Evolutionary conservation across 192 early-diverging fungal species (phyloP), one percentile per base, ranked within the genome.

Genomic region (Podila epicladia): DNA sequence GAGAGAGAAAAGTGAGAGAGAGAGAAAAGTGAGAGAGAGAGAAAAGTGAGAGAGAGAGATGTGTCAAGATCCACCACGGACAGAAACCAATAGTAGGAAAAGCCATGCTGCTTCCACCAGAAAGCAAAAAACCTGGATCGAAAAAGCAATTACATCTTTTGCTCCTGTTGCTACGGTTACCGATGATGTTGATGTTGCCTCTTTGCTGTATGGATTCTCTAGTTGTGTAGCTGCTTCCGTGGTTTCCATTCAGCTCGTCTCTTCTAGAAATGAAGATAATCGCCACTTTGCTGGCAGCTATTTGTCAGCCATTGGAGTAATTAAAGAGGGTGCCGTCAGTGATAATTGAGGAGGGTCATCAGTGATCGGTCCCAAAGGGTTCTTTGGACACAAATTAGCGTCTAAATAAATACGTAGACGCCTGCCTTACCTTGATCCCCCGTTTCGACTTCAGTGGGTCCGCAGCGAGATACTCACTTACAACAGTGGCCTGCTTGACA

Each of bases 401-500:
- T 45, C 15, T 3, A 17, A 17, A 11, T 37, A 37, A 11, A 6
- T 37, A 15, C 41, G 15, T 45, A 17, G 15, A n/a, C n/a, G n/a
- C 11, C 17, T 15, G 20, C 0, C 17, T 53, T 69, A 80, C 77
- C 71, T 80, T 80, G 35, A 58, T 26, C 32, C 71, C 67, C 12
- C 77, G 70, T 35, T 80, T 80, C 22, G 60, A 64, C 67, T 86
- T 91, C 22, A 83, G 62, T 2, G 63, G 53, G n/a, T 85, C 85
- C 19, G 37, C 37, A 57, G 82, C 71, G 50, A 91, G 70, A 41
- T 63, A 49, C n/a, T 90, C 87, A 32, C 85, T 84, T 50, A 88
- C 87, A 26, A 88, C 85, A 38, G 88, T 90, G n/a, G 82, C 67
- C 70, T 92, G 91, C 53, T 86, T 86, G 17, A 88, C 87, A 60